These are phyloP conservation scores for Heritiera littoralis DNA, from an alignment of 345 rosid species.

Conservation along the genomic window DNA sequence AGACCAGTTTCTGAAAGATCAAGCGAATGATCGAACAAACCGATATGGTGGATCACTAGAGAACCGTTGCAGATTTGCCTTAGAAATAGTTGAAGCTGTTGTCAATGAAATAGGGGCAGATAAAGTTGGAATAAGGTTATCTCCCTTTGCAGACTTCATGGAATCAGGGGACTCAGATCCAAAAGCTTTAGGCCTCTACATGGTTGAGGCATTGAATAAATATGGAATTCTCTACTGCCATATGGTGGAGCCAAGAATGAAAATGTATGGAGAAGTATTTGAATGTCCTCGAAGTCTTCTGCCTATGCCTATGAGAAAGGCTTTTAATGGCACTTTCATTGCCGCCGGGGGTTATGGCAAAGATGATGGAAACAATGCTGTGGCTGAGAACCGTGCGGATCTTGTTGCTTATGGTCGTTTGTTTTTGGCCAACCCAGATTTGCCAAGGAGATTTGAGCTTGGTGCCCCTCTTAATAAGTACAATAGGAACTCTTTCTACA, in stretches of 20 bases:
- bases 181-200: slow-evolving; percentile 52
- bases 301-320: slow-evolving; percentile 63
- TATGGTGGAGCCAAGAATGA: slow-evolving; percentile 67
- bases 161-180: slow-evolving; percentile 71
- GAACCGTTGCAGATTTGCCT: slow-evolving; percentile 62
- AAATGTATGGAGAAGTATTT: slow-evolving; percentile 26
- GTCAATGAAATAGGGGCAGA: slow-evolving; percentile 66
- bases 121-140: slow-evolving; percentile 70
- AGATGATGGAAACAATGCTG: slow-evolving; percentile 55
- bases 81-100: slow-evolving; percentile 70
- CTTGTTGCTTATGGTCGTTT: slow-evolving; percentile 59
- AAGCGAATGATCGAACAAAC: slow-evolving; percentile 67
- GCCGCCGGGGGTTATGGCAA: slow-evolving; percentile 40
- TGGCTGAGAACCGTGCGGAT: slow-evolving; percentile 48
- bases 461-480: slow-evolving; percentile 60
- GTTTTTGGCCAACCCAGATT: slow-evolving; percentile 72
- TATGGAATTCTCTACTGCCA: slow-evolving; percentile 64
- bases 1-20: slow-evolving; percentile 78
- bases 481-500: slow-evolving; percentile 50
- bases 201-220: slow-evolving; percentile 60
- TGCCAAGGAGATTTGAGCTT: slow-evolving; percentile 63
- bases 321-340: slow-evolving; percentile 63
- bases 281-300: slow-evolving; percentile 39
- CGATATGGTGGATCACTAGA: slow-evolving; percentile 68
- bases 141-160: slow-evolving; percentile 54